These are phyloP conservation scores for Periconia sp. DNA, from an alignment of 2,329 filamentous ascomycete species.

Conservation along the genomic window DNA sequence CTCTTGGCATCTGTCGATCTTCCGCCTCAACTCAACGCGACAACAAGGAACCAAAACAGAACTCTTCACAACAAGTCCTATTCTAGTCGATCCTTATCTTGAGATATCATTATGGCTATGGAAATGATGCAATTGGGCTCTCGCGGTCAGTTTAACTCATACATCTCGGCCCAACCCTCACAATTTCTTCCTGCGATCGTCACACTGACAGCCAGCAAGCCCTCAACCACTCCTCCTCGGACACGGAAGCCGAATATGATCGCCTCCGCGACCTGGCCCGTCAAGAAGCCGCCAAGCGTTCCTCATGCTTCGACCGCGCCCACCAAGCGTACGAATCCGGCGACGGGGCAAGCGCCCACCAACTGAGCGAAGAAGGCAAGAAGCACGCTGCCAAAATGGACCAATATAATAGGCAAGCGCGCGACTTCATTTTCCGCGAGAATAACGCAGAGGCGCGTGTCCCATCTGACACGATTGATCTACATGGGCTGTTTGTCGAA, in stretches of 20 bases:
- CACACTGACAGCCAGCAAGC: constrained; percentile 23
- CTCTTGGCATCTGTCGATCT: too few species aligned
- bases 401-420: constrained; percentile 87
- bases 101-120: constrained; percentile 33
- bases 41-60: constrained; percentile 23
- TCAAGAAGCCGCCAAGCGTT: constrained; percentile 78
- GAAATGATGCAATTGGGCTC: constrained; percentile 45
- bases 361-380: constrained; percentile 85
- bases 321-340: constrained; percentile 82
- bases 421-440: constrained; percentile 92
- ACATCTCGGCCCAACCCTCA: too few species aligned
- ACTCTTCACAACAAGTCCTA: constrained; percentile 10
- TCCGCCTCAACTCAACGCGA: too few species aligned
- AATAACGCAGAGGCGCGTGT: constrained; percentile 84
- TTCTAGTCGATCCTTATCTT: constrained; percentile 6
- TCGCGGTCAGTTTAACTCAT: constrained; percentile 35
- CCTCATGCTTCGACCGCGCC: constrained; percentile 71
- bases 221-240: constrained; percentile 41
- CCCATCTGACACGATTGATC: constrained; percentile 82
- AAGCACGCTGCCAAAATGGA: constrained; percentile 83
- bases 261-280: constrained; percentile 83
- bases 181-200: neutral
- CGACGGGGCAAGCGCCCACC: constrained; percentile 82
- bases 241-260: constrained; percentile 83
- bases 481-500: constrained; percentile 93